These are phyloP conservation scores for Eucalyptus brandiana DNA, from an alignment of 345 rosid genomes.

Conservation along the genomic window DNA sequence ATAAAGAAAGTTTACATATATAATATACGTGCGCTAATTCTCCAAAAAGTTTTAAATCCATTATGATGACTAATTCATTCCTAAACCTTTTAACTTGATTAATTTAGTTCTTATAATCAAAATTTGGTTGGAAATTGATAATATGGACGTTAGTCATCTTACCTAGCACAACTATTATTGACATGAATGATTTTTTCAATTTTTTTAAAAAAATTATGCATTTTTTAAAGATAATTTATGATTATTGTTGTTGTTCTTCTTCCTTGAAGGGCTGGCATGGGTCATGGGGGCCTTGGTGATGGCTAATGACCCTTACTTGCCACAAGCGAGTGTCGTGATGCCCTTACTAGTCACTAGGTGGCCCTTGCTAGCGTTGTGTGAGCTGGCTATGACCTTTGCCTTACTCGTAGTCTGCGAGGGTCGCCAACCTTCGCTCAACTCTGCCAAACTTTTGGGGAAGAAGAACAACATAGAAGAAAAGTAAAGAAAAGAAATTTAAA, in stretches of 20 bases:
- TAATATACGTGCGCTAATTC: fast-evolving
- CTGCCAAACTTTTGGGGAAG: fast-evolving
- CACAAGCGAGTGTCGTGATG: neutral
- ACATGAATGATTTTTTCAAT: neutral
- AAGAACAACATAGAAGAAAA: neutral
- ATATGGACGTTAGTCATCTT: fast-evolving
- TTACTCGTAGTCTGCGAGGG: fast-evolving
- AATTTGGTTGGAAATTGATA: fast-evolving
- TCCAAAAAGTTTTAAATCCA: neutral
- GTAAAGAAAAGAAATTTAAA: neutral
- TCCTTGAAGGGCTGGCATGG: neutral
- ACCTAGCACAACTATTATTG: fast-evolving
- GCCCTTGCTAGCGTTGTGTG: neutral
- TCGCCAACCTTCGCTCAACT: fast-evolving
- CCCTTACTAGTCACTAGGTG: fast-evolving
- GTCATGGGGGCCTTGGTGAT: neutral
- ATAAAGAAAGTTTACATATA: neutral
- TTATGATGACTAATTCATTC: too few relatives aligned
- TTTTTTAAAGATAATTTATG: too few relatives aligned
- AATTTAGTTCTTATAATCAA: fast-evolving
- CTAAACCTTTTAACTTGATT: too few relatives aligned
- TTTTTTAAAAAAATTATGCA: too few relatives aligned
- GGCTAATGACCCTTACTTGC: neutral
- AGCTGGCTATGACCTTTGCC: neutral
- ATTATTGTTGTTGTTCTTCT: neutral